Base-by-base conservation (phyloP, 2,329 filamentous ascomycete genomes). In the Clarireedia homoeocarpa region DNA sequence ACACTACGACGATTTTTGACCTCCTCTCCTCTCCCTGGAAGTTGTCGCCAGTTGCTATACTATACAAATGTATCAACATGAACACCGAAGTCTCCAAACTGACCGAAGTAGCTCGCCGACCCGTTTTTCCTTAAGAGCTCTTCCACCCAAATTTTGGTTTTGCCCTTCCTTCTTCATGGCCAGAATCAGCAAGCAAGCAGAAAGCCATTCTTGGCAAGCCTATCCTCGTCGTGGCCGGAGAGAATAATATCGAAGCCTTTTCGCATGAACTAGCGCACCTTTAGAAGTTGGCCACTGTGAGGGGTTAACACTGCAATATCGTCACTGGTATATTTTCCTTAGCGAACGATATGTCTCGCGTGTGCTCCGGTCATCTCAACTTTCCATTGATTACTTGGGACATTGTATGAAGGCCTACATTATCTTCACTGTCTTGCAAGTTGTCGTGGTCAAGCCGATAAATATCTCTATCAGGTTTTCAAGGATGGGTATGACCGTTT, bases 231-330 rank as follows among this genome's bases (percentile, higher is more conserved):
- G 6, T 60, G 61, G 45, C 67, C 67, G 42, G 67, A 67, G 2
- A 70, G 54, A 5, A 70, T 56, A 38, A 70, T 65, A 30, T 70
- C 65, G 50, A 69, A 67, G 24, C 66, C 62, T 5, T 45, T 62
- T 6, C 57, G 51, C 39, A 71, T 53, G 20, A 62, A 62, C 9
- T 17, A 20, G 6, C 60, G 55, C 5, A 67, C 39, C 20, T 61
- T 64, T 42, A 77, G 72, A 2, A 82, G 68, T 58, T 86, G 83
- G 0, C 81, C 82, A 0, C 76, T 68, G 57, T 87, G 86, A 0
- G 83, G 83, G 0, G 86, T 90, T 5, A 91, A 66, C 0, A 92
- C 80, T 0, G 86, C 85, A 57, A 91, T 87, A 2, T 90, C 83
- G 0, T 73, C 74, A 0, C 71, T 69, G 0, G 66, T 68, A 65